A percentile compares a stretch with the other conserved stretches of the same genome.
Conservation (phyloP, 805 yeast genomes). For the Metschnikowia lunata region DNA sequence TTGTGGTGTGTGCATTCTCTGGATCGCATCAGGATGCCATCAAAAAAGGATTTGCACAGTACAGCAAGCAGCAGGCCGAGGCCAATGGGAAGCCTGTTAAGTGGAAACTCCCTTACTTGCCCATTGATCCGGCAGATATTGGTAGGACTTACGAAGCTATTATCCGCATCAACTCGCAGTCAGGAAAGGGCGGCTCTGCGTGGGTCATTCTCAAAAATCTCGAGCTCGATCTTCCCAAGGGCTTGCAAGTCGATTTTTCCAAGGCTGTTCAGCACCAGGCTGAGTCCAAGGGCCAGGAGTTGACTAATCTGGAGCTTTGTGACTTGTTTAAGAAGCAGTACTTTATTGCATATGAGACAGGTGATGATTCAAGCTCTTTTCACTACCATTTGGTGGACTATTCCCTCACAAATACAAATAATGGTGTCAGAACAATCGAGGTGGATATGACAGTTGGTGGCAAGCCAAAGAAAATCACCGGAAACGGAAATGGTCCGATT, state of each 20-base stretch:
- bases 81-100: slow-evolving; percentile 33
- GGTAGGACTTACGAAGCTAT: slow-evolving; percentile 92
- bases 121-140: slow-evolving; percentile 79
- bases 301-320: slow-evolving; percentile 59
- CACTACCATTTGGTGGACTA: slow-evolving; percentile 43
- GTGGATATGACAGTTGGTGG: slow-evolving; percentile 47
- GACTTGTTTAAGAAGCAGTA: slow-evolving; percentile 61
- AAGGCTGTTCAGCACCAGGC: slow-evolving; percentile 65
- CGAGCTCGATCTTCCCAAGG: slow-evolving; percentile 78
- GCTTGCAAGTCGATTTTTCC: slow-evolving; percentile 72
- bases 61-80: slow-evolving; percentile 36
- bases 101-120: slow-evolving; percentile 80
- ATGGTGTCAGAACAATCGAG: slow-evolving; percentile 38
- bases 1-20: slow-evolving; percentile 78
- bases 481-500: slow-evolving; percentile 79
- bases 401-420: slow-evolving; percentile 37
- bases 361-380: slow-evolving; percentile 16
- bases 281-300: slow-evolving; percentile 68
- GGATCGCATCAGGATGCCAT: slow-evolving; percentile 90
- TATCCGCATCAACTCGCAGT: slow-evolving; percentile 81
- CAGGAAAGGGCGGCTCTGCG: slow-evolving; percentile 87
- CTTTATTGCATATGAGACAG: slow-evolving; percentile 36
- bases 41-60: slow-evolving; percentile 67
- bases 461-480: slow-evolving; percentile 34
- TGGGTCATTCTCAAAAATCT: slow-evolving; percentile 76